Evolutionary conservation across 139 green algal species (phyloP).

Genomic region (Ettlia oleoabundans): DNA sequence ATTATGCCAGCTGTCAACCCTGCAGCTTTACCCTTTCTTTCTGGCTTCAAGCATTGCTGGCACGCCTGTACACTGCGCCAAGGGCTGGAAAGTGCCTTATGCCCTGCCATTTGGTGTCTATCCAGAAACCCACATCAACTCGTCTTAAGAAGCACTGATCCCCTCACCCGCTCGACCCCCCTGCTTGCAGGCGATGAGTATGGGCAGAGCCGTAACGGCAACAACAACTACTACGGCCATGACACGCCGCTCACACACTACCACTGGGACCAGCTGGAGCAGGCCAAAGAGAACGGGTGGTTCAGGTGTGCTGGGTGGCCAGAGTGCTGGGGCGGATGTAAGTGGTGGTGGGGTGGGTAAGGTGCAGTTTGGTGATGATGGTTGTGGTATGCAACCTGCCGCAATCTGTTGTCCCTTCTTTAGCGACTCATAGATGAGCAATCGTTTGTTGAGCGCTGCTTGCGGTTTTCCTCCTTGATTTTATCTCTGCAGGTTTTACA

Average conservation of each 20-base stretch:
- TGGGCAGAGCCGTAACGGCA: constrained; percentile 81
- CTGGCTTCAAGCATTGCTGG: neutral
- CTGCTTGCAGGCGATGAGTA: constrained; percentile 87
- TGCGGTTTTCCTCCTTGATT: neutral
- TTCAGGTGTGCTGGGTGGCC: constrained; percentile 40
- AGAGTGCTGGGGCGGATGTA: neutral
- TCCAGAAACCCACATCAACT: too few species aligned
- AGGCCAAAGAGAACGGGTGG: constrained; percentile 44
- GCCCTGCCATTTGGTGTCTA: too few species aligned
- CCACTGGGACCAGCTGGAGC: constrained; percentile 73
- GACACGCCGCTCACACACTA: constrained; percentile 85
- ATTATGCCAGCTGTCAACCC: too few species aligned
- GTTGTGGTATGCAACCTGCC: too few species aligned
- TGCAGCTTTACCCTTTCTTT: neutral
- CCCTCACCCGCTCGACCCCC: too few species aligned
- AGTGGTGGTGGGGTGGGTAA: neutral
- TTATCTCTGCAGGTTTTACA: constrained; percentile 35
- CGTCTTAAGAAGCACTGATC: too few species aligned
- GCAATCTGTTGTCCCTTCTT: too few species aligned
- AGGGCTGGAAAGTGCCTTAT: too few species aligned
- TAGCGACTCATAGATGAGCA: too few species aligned
- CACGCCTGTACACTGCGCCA: neutral
- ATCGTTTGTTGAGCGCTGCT: too few species aligned
- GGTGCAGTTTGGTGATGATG: neutral
- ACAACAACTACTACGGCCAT: constrained; percentile 99